Conservation (phyloP, 177 flowering plant genomes). For the Tripterygium wilfordii region DNA sequence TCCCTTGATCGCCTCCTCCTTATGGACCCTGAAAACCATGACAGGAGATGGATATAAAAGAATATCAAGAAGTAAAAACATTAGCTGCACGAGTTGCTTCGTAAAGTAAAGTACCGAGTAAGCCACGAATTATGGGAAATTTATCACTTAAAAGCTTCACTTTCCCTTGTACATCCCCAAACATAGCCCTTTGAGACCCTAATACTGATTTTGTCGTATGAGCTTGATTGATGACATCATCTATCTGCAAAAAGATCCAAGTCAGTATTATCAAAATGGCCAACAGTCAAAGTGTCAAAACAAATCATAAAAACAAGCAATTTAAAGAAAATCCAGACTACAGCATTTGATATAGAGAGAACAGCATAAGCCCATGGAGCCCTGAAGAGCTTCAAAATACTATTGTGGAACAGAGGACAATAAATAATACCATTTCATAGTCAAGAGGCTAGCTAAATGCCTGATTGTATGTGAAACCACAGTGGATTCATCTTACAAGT, state of each 20-base stretch:
- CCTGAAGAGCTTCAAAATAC: too few relatives aligned
- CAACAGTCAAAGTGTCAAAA: neutral
- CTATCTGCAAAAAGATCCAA: constrained; percentile 52
- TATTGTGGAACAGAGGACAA: too few relatives aligned
- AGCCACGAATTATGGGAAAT: constrained; percentile 88
- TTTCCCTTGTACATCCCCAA: constrained; percentile 97
- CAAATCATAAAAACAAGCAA: neutral
- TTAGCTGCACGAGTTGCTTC: neutral
- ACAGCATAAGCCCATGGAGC: too few relatives aligned
- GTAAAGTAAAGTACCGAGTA: constrained; percentile 67
- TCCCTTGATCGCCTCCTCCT: constrained; percentile 81
- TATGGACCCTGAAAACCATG: constrained; percentile 65
- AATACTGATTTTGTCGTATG: constrained; percentile 74
- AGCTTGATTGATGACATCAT: constrained; percentile 95
- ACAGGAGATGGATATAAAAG: neutral
- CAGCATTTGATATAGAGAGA: too few relatives aligned
- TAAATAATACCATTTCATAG: too few relatives aligned
- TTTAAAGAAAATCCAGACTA: neutral
- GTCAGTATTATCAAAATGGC: neutral
- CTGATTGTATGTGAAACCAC: too few relatives aligned
- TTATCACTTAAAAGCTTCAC: constrained; percentile 79
- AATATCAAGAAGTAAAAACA: neutral
- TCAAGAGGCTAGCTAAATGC: too few relatives aligned
- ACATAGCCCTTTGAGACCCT: constrained; percentile 73
- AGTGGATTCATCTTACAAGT: too few relatives aligned